phyloP scores from a whole-genome alignment of 208 protist genomes.

The Phytomonas serpens region DNA sequence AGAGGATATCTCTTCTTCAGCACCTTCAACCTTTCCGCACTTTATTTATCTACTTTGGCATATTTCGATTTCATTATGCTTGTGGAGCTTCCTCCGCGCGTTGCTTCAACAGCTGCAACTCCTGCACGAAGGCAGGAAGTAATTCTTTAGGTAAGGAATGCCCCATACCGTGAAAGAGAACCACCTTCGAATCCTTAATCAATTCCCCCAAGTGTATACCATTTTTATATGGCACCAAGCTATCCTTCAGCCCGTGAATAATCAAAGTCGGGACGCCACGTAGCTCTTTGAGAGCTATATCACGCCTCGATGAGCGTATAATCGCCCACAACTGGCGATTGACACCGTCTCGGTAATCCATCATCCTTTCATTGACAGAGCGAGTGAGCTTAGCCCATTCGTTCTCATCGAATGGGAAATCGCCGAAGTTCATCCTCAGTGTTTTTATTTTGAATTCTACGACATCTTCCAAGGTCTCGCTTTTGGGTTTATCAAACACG shows the following conservation, averaged over 20 bases:
- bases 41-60: constrained; percentile 3
- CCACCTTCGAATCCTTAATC: constrained; percentile 49
- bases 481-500: constrained; percentile 34
- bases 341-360: constrained; percentile 11
- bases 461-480: constrained; percentile 30
- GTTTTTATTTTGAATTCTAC: constrained; percentile 34
- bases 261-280: constrained; percentile 42
- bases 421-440: constrained; percentile 29
- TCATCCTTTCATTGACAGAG: constrained; percentile 8
- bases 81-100: neutral
- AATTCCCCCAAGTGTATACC: constrained; percentile 35
- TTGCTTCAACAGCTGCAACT: constrained; percentile 27
- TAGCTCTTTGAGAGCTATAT: constrained; percentile 14
- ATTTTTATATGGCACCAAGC: constrained; percentile 57
- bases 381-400: constrained; percentile 27
- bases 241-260: constrained; percentile 59
- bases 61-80: neutral
- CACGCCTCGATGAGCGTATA: constrained; percentile 40
- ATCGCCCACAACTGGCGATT: constrained; percentile 52
- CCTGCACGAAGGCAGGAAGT: constrained; percentile 25
- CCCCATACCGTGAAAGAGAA: constrained; percentile 54
- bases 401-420: constrained; percentile 14
- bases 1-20: neutral
- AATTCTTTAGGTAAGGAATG: constrained; percentile 43
- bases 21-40: neutral